These are phyloP conservation scores for Candolleomyces eurysporus DNA, from an alignment of 768 basidiomycete genomes.

Conservation along the genomic window DNA sequence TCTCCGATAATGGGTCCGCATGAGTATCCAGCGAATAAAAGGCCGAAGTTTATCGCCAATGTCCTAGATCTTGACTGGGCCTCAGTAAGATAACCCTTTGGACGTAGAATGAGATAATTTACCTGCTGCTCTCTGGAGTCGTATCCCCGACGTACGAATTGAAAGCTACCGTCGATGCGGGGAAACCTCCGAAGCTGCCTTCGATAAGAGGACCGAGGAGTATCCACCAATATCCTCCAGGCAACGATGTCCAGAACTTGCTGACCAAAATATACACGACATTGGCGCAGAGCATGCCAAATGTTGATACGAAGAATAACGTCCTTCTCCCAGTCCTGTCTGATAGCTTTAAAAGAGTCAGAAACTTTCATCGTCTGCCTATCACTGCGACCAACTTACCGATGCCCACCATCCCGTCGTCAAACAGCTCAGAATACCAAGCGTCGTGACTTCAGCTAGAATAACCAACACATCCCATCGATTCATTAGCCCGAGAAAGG, in stretches of 20 bases:
- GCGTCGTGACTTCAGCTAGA: constrained; percentile 6
- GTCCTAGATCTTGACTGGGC: constrained; percentile 50
- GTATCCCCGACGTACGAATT: constrained; percentile 73
- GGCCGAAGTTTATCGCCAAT: constrained; percentile 65
- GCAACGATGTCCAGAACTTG: constrained; percentile 53
- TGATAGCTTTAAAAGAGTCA: constrained; percentile 39
- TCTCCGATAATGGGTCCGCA: constrained; percentile 74
- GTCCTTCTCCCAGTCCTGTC: constrained; percentile 61
- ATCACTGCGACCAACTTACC: constrained; percentile 39
- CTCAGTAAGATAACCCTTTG: not conserved
- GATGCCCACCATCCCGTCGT: constrained; percentile 87
- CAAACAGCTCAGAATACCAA: constrained; percentile 69
- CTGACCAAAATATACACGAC: constrained; percentile 65
- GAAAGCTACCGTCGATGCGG: constrained; percentile 40
- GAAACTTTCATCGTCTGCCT: constrained; percentile 1
- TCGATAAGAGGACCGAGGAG: constrained; percentile 63
- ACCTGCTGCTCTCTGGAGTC: constrained; percentile 54
- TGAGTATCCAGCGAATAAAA: constrained; percentile 68
- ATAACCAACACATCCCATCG: too few relatives aligned
- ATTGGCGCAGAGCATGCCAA: constrained; percentile 62
- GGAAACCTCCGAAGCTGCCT: constrained; percentile 69
- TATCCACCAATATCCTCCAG: constrained; percentile 81
- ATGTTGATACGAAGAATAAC: constrained; percentile 56
- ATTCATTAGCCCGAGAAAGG: too few relatives aligned
- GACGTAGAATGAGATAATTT: not conserved